These are phyloP conservation scores for Chenopodium suecicum DNA, from an alignment of 148 eudicot species.

Conservation along the genomic window DNA sequence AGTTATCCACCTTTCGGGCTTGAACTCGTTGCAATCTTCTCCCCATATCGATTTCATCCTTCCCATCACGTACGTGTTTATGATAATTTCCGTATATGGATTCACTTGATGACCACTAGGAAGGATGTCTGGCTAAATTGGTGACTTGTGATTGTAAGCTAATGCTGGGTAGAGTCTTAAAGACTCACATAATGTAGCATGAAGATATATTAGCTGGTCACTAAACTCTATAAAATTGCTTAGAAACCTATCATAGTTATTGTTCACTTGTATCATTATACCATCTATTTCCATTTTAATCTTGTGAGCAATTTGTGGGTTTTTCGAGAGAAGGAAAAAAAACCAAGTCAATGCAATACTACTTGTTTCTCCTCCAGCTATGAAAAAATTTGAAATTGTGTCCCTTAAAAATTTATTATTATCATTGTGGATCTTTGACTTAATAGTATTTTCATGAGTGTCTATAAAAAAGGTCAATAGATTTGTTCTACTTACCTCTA, in stretches of 20 bases:
- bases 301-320: conserved; percentile 28
- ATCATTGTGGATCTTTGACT: background rate
- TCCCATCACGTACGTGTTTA: no score
- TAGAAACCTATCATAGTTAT: background rate
- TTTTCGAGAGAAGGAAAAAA: conserved; percentile 33
- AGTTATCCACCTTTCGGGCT: no score
- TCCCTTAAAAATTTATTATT: conserved; percentile 4
- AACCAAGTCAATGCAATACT: conserved; percentile 42
- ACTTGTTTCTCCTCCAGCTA: conserved; percentile 44
- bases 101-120: no score
- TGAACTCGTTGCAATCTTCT: no score
- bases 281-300: conserved; percentile 30
- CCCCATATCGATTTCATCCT: no score
- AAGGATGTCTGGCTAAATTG: no score
- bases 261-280: background rate
- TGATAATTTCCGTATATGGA: no score
- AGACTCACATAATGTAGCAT: no score
- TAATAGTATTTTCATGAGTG: background rate
- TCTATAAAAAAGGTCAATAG: no score
- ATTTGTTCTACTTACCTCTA: no score
- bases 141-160: no score
- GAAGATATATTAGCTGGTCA: conserved; percentile 32
- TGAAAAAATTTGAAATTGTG: conserved; percentile 26
- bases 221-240: conserved; percentile 23
- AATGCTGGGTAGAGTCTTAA: no score